A percentile compares a stretch with the other conserved stretches of the same genome.
These are phyloP conservation scores for Colletotrichum costaricense DNA, from an alignment of 2,329 filamentous ascomycete species.

Conservation along the genomic window DNA sequence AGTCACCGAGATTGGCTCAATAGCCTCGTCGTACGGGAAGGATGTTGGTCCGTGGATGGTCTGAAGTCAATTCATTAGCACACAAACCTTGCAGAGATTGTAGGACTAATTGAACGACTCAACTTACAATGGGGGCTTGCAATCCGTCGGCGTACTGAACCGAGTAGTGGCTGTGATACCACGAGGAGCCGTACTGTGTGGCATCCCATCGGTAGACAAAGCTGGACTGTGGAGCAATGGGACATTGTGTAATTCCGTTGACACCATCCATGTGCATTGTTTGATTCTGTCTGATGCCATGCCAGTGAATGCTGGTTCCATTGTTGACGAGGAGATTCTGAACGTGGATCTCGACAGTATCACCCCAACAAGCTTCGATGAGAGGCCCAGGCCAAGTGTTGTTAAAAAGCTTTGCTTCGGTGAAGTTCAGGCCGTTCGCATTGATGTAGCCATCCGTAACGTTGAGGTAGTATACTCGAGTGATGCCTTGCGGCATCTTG, in stretches of 20 bases:
- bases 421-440: slow-evolving; percentile 39
- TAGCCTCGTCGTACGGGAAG: slow-evolving; percentile 32
- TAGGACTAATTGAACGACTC: too few species aligned
- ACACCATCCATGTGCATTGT: slow-evolving; percentile 41
- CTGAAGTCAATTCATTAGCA: background rate
- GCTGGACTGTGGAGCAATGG: slow-evolving; percentile 60
- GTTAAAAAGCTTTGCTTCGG: slow-evolving; percentile 41
- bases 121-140: slow-evolving; percentile 61
- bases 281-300: slow-evolving; percentile 60
- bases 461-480: slow-evolving; percentile 39
- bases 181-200: slow-evolving; percentile 50
- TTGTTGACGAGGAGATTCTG: slow-evolving; percentile 65
- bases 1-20: slow-evolving; percentile 33
- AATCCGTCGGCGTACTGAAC: slow-evolving; percentile 62
- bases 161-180: slow-evolving; percentile 55
- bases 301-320: slow-evolving; percentile 66
- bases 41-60: slow-evolving; percentile 36
- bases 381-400: slow-evolving; percentile 42
- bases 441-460: slow-evolving; percentile 35
- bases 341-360: slow-evolving; percentile 61
- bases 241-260: slow-evolving; percentile 58
- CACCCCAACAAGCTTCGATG: slow-evolving; percentile 45
- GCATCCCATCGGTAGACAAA: slow-evolving; percentile 43
- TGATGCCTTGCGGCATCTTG: slow-evolving; percentile 36
- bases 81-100: too few species aligned